Percentiles rank a stretch among this genome's conserved stretches.
These are phyloP conservation scores for Rhamnella rubrinervis DNA, from an alignment of 331 rosid species.

Conservation along the genomic window DNA sequence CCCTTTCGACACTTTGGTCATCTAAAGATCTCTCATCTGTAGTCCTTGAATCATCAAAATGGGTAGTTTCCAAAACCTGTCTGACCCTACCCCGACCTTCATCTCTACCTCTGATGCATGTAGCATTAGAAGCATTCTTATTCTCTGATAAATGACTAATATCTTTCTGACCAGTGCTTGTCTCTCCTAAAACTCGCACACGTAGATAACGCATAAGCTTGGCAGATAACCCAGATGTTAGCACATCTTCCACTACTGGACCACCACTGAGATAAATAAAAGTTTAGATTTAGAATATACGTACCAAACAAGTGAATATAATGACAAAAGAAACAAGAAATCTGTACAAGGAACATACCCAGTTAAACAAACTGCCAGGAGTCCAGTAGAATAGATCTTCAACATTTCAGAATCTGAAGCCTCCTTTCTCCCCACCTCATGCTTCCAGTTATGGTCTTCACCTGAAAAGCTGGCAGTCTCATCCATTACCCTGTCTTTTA, in stretches of 20 bases:
- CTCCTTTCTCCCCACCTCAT: constrained; percentile 49
- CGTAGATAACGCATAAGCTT: constrained; percentile 98
- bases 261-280: constrained; percentile 54
- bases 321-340: background rate
- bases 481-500: constrained; percentile 80
- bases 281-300: constrained; percentile 1
- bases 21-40: constrained; percentile 68
- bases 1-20: constrained; percentile 58
- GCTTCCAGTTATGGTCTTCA: constrained; percentile 62
- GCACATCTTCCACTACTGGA: constrained; percentile 83
- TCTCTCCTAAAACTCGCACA: constrained; percentile 75
- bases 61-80: constrained; percentile 67
- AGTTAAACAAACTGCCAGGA: constrained; percentile 75
- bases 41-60: constrained; percentile 63
- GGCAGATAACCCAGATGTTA: constrained; percentile 89
- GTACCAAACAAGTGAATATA: constrained; percentile 13
- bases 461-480: constrained; percentile 44
- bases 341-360: constrained; percentile 47
- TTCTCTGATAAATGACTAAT: constrained; percentile 51
- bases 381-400: constrained; percentile 88
- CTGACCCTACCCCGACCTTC: constrained; percentile 76
- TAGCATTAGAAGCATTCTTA: constrained; percentile 52
- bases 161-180: constrained; percentile 72
- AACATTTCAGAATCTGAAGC: constrained; percentile 83
- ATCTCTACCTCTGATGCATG: constrained; percentile 57